Conservation (phyloP, 345 rosid species). For the Citrus sp. region DNA sequence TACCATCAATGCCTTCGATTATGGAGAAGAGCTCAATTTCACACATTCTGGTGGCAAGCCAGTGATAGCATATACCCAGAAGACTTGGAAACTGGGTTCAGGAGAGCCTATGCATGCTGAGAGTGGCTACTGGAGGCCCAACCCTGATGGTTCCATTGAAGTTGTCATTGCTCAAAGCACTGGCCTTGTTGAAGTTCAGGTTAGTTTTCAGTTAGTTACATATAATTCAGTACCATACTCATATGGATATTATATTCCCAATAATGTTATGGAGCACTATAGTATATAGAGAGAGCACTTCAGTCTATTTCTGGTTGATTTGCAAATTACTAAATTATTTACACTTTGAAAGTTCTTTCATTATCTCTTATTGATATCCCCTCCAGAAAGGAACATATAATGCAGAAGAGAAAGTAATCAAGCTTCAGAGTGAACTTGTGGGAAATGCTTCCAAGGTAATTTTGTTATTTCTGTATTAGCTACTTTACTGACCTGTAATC, state of each 20-base stretch:
- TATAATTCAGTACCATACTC: background rate
- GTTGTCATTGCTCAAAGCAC: conserved; percentile 76
- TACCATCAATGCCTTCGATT: conserved; percentile 55
- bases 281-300: no score
- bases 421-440: conserved; percentile 61
- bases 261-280: no score
- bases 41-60: conserved; percentile 68
- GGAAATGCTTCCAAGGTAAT: conserved; percentile 77
- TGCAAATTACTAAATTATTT: no score
- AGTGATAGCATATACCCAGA: conserved; percentile 61
- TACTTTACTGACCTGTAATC: no score
- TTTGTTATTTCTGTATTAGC: background rate
- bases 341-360: background rate
- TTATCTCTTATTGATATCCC: background rate
- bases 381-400: conserved; percentile 49
- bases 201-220: background rate
- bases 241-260: background rate
- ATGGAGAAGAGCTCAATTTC: conserved; percentile 69
- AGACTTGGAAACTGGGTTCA: conserved; percentile 60
- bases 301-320: background rate
- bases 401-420: conserved; percentile 41
- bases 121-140: conserved; percentile 71
- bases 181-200: conserved; percentile 73
- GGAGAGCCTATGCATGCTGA: conserved; percentile 83
- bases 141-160: conserved; percentile 63